Conservation (phyloP, 1,284 basidiomycete species). For the Coriolopsis trogii region DNA sequence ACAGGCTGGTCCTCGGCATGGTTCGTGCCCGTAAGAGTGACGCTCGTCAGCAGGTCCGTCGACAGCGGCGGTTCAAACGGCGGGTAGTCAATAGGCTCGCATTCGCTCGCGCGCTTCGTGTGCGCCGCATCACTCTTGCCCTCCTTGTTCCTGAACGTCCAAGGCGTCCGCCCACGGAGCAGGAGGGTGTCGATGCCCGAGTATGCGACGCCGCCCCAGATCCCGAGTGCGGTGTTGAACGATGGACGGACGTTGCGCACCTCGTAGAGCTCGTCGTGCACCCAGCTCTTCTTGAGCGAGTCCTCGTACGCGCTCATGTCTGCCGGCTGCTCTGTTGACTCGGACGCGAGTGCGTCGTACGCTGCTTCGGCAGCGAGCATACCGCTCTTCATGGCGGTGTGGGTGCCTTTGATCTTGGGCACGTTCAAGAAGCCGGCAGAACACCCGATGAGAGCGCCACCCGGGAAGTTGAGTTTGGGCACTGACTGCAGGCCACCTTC, state of each 20-base stretch:
- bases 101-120: slow-evolving; percentile 71
- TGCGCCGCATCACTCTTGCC: slow-evolving; percentile 71
- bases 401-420: slow-evolving; percentile 99
- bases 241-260: slow-evolving; percentile 93
- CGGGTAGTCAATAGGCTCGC: slow-evolving; percentile 89
- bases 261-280: slow-evolving; percentile 87
- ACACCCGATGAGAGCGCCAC: slow-evolving; percentile 94
- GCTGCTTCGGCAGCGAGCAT: slow-evolving; percentile 96
- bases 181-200: slow-evolving; percentile 90
- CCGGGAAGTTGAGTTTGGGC: slow-evolving; percentile 92
- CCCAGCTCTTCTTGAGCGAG: slow-evolving; percentile 82
- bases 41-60: slow-evolving; percentile 92
- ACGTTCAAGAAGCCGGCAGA: slow-evolving; percentile 97
- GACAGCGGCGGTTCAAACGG: slow-evolving; percentile 89
- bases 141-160: slow-evolving; percentile 81
- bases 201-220: slow-evolving; percentile 90
- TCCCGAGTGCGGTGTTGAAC: slow-evolving; percentile 85
- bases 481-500: slow-evolving; percentile 96
- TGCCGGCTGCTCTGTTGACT: slow-evolving; percentile 38
- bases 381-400: slow-evolving; percentile 99
- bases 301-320: slow-evolving; percentile 84
- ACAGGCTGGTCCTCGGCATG: slow-evolving; percentile 96
- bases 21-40: slow-evolving; percentile 93
- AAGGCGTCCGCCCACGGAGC: slow-evolving; percentile 87
- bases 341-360: slow-evolving; percentile 57